Base-by-base conservation (phyloP, 768 basidiomycete genomes). In the Inosperma sp. region DNA sequence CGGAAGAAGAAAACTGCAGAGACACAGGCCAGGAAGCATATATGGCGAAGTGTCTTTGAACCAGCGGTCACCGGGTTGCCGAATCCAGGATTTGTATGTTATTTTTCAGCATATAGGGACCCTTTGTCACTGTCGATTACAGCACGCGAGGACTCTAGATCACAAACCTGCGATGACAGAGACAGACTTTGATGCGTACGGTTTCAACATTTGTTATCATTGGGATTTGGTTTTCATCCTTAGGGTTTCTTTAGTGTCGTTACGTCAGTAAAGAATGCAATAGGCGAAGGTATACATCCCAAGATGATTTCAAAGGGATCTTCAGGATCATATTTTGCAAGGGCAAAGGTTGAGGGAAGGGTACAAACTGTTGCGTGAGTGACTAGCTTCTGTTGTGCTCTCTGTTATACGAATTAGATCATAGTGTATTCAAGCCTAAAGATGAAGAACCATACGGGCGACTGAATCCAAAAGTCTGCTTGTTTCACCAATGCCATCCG, bases 221-320 rank as follows among this genome's bases (percentile, higher is more conserved):
- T 36, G 23, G 19, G 29, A 17, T 4, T 35, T 25, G 13, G 30
- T 17, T 53, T 40, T 13, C 14, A 17, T 34, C 53, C 13, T 42
- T 39, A n/a, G 5, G 27, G 37, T n/a, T 48, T 23, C n/a, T 42
- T 41, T 51, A 88, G 86, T 46, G 61, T 84, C 13, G 80, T 80
- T 13, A 74, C 82, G 59, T 80, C 81, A 25, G 82, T 89, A 13
- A 80, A 77, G 60, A 74, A 67, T 51, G 86, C 88, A 12, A 87
- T 94, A 56, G 52, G 70, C 5, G 85, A 83, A 19, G 90, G 89
- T 10, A 77, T 90, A 35, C 90, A 94, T 59, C 92, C 92, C 8
- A 90, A 92, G 65, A 88, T 94, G 81, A 94, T 94, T 43, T 68
- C 80, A 4, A 93, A 92, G 61, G 93, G 93, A 9, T 91, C 88